These are phyloP conservation scores for Vaccinium darrowii DNA, from an alignment of 148 eudicot species.

Conservation along the genomic window DNA sequence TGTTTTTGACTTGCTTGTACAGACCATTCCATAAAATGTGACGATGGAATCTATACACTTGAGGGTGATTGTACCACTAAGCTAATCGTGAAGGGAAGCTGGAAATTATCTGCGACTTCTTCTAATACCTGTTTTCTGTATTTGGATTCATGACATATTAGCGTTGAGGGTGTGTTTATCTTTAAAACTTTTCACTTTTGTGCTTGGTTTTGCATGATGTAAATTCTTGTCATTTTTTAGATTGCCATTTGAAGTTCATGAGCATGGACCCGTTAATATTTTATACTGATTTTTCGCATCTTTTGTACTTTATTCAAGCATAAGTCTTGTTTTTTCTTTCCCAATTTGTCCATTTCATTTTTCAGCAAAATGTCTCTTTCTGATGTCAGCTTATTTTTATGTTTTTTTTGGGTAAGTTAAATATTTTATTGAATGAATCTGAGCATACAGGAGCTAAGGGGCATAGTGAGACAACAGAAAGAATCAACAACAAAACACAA, in stretches of 20 bases:
- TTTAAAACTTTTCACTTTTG: too few species aligned
- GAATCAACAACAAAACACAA: too few species aligned
- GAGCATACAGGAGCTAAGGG: too few species aligned
- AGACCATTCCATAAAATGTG: not conserved
- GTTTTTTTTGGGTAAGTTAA: too few species aligned
- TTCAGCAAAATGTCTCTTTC: not conserved
- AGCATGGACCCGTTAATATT: not conserved
- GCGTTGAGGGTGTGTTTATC: not conserved
- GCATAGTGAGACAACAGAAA: too few species aligned
- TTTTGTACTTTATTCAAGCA: not conserved
- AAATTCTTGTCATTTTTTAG: not conserved
- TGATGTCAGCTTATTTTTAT: not conserved
- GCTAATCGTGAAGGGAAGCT: not conserved
- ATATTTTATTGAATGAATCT: too few species aligned
- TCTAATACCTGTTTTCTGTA: not conserved
- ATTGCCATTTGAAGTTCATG: not conserved
- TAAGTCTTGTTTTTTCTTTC: not conserved
- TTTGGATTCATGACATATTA: not conserved
- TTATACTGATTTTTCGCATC: not conserved
- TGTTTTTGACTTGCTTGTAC: not conserved
- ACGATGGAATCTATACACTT: not conserved
- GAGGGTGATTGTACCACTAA: not conserved
- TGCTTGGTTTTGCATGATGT: not conserved
- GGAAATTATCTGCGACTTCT: not conserved
- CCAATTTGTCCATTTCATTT: not conserved